phyloP scores from a whole-genome alignment of 495 filamentous ascomycete species.

The Neurospora sp. region DNA sequence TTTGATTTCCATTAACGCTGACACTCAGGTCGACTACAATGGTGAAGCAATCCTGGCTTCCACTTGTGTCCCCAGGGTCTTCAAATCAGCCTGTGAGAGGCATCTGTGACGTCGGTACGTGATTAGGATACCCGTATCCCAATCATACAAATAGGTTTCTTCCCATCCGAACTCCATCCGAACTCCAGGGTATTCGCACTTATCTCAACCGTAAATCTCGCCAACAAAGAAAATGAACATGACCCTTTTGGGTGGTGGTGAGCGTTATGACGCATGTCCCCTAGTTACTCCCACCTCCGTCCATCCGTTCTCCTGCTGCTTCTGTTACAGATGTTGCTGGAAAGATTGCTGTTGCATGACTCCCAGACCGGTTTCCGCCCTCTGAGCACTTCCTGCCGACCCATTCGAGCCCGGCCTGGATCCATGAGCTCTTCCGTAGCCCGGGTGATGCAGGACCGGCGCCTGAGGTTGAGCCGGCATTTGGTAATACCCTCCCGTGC shows the following conservation, averaged over 20 bases:
- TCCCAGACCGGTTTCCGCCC: conserved; percentile 1
- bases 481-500: conserved; percentile 5
- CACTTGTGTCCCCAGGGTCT: background rate
- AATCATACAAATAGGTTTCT: background rate
- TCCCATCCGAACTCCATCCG: background rate
- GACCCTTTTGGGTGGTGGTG: background rate
- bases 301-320: background rate
- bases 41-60: background rate
- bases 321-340: background rate
- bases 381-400: background rate
- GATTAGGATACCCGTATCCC: background rate
- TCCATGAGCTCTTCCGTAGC: conserved; percentile 19
- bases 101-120: background rate
- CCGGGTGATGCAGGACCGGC: conserved; percentile 24
- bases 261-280: background rate
- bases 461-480: conserved; percentile 18
- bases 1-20: background rate
- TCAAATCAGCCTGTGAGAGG: background rate
- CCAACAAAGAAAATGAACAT: background rate
- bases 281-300: background rate
- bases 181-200: background rate
- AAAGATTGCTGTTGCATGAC: background rate
- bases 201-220: background rate
- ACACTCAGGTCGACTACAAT: background rate
- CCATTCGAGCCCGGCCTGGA: conserved; percentile 10